phyloP scores from a whole-genome alignment of 2,329 filamentous ascomycete species.

The Pseudogymnoascus sp. region DNA sequence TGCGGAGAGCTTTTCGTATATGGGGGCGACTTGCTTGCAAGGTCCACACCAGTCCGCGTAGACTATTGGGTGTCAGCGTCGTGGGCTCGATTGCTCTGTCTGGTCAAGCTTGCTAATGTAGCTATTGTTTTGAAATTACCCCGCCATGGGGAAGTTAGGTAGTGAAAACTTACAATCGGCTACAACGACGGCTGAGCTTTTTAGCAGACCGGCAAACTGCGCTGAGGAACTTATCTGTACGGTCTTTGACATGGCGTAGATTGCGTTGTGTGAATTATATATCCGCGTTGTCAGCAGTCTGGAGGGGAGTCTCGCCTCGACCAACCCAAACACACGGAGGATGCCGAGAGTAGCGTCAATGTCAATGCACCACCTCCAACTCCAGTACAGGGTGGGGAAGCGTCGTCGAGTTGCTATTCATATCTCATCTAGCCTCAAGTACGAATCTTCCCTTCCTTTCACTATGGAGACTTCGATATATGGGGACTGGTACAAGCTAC shows the following conservation, averaged over 20 bases:
- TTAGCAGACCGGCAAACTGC: conserved; percentile 62
- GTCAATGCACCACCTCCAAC: background rate
- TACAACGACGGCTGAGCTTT: conserved; percentile 69
- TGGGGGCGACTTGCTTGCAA: conserved; percentile 74
- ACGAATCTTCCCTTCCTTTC: background rate
- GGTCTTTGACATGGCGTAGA: conserved; percentile 27
- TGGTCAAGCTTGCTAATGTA: background rate
- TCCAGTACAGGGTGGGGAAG: background rate
- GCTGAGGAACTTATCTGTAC: conserved; percentile 44
- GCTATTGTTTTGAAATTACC: conserved; percentile 8
- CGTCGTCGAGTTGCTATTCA: background rate
- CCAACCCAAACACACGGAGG: background rate
- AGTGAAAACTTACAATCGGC: conserved; percentile 65
- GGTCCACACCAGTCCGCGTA: conserved; percentile 81
- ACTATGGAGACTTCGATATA: background rate
- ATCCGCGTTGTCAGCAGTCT: background rate
- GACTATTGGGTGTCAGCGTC: conserved; percentile 44
- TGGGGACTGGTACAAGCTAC: background rate
- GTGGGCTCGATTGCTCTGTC: conserved; percentile 11
- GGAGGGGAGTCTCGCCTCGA: background rate
- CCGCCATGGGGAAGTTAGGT: conserved; percentile 21
- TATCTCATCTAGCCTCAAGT: background rate
- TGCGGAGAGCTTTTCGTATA: conserved; percentile 69
- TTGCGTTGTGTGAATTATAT: background rate
- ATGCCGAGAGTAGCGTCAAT: background rate